Base-by-base conservation (phyloP, 345 rosid species). In the Linum lewisii region DNA sequence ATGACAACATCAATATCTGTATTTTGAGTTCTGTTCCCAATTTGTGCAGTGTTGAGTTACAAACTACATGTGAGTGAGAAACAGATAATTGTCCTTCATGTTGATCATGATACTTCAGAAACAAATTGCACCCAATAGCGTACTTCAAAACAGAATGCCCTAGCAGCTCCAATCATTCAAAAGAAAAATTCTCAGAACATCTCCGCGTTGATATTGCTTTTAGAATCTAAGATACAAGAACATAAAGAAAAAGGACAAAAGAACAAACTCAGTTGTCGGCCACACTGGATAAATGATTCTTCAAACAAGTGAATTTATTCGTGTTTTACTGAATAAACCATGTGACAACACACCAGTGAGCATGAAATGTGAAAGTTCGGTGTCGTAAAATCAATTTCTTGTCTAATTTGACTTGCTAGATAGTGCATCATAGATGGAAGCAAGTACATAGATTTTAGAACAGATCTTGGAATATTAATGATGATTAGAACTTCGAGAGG, bases 111-210 rank as follows among this genome's bases (percentile, higher is more conserved):
- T 84, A 69, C 63, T 65, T 84, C 57, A 92, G 83, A 77, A 70
- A 92, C 56, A 86, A 79, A 68, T 82, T 65, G 68, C 87, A 86
- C 70, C 95, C 83, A 54, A 79, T 82, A 51, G 78, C 83, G 76
- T 84, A 92, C 76, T 88, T 92, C 47, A 92, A 72, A 59, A 88
- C 84, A 5, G 98, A 92, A 75, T 92, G 96, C 20, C 98, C 98
- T 4, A 92, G 93, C 68, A 88, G 73, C 74, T 88, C 98, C 76
- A 92, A 64, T n/a, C 98, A 80, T 75, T 92, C 98, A 93, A 88
- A 77, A 25, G 98, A 92, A 78, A 88, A 88, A 14, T 66, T 66
- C 73, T 92, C 95, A 54, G 79, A 67, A 67, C 87, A 79, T 77
- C 87, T 72, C 34, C 75, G n/a, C n/a, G n/a, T n/a, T 58, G 98